A percentile compares a stretch with the other conserved stretches of the same genome.
Evolutionary conservation across 2,329 filamentous ascomycete genomes (phyloP).

Genomic region (Pyrenophora graminea): DNA sequence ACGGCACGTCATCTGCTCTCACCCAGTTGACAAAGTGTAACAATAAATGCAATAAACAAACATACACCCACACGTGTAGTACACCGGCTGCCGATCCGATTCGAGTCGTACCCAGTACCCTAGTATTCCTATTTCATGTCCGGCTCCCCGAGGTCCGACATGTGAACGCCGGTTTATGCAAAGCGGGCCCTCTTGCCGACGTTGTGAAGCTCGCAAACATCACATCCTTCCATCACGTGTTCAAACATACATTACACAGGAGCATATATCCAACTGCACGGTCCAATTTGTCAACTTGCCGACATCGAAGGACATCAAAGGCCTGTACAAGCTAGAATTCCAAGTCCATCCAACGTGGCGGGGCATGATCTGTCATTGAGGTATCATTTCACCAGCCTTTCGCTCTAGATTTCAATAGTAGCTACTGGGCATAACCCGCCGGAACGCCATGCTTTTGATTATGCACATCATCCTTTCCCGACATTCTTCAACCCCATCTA

Average conservation of each 20-base stretch:
- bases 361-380: conserved; percentile 42
- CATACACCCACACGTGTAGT: not conserved
- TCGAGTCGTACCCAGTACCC: not conserved
- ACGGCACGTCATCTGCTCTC: too few relatives aligned
- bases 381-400: conserved; percentile 45
- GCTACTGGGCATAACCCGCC: conserved; percentile 43
- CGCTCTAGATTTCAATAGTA: conserved; percentile 31
- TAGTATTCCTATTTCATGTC: conserved; percentile 1
- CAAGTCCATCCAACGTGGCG: conserved; percentile 24
- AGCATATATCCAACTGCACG: not conserved
- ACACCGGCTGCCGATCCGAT: not conserved
- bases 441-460: conserved; percentile 43
- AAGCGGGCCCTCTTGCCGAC: not conserved
- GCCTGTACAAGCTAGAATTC: not conserved
- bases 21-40: too few relatives aligned
- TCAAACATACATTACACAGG: not conserved
- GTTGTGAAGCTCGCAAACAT: conserved; percentile 1
- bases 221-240: not conserved
- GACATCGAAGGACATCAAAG: too few relatives aligned
- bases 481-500: conserved; percentile 43
- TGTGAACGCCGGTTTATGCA: conserved; percentile 10
- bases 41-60: too few relatives aligned
- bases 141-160: conserved; percentile 12
- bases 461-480: conserved; percentile 32
- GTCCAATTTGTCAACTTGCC: not conserved